Evolutionary conservation across 352 stramenopile species (phyloP), one percentile per base, ranked within the genome.

Genomic region (Pythium insidiosum): DNA sequence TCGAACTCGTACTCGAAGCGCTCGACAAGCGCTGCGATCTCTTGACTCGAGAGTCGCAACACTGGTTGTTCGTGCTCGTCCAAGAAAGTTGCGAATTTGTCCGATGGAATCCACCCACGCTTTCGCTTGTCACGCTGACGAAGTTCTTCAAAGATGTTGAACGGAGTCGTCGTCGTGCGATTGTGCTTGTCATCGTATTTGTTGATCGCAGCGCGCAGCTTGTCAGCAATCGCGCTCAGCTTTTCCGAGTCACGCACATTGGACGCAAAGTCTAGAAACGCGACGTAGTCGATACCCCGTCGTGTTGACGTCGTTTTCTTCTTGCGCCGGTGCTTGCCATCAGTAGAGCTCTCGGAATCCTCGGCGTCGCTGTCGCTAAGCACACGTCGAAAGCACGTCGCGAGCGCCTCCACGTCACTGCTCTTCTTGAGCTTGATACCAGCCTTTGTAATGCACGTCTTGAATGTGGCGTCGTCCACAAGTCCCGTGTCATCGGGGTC

Each of bases 1-100:
- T 67, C 67, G 45, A 77, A 85, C 24, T 84, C 73, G 49, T 82
- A 88, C 36, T 83, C 70, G 28, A 88, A 88, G 0, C 73, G 56
- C 42, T 85, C 63, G 1, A 73, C 49, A 2, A 88, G 43, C 3
- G 36, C 26, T 5, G 43, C 39, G 3, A 81, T 38, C 9, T 86
- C 63, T 18, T 61, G 44, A 0, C 29, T 30, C 4, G 46, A 58
- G 16, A 88, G 46, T 6, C 47, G 50, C 20, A 88, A 82, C 21
- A 65, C 64, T 4, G 71, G 68, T 18, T 42, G 46, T 21, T 56
- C 47, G 29, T 61, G 46, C 22, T 61, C 47, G 31, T 51, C 34
- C 33, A 61, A 38, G 25, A 56, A 61, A 15, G 56, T 47, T 2
- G 24, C 24, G 16, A 61, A 61, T 18, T 33, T 41, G 29, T 56